These are phyloP conservation scores for Trichoderma endophyticum DNA, from an alignment of 2,329 filamentous ascomycete genomes.

Conservation along the genomic window DNA sequence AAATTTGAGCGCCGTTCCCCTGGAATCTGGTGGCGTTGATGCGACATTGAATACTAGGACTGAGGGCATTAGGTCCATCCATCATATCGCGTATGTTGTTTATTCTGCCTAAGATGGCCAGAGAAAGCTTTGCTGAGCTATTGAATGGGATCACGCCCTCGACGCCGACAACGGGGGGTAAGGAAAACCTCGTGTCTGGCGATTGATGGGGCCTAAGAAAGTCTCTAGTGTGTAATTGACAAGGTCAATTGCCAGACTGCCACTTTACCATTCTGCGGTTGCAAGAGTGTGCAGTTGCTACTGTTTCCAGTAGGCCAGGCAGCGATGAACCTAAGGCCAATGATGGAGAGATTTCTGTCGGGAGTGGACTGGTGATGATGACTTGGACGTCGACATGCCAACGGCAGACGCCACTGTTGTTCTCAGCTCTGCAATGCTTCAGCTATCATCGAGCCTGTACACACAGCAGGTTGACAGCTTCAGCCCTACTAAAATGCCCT, in stretches of 20 bases:
- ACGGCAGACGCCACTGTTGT: neutral
- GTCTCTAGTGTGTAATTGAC: slow-evolving; percentile 46
- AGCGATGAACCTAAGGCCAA: slow-evolving; percentile 55
- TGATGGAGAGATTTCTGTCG: slow-evolving; percentile 51
- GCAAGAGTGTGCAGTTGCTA: slow-evolving; percentile 55
- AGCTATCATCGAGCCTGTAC: neutral
- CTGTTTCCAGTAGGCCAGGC: slow-evolving; percentile 67
- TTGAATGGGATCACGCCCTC: slow-evolving; percentile 55
- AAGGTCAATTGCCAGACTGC: slow-evolving; percentile 52
- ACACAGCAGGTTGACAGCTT: neutral
- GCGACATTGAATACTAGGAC: too few species aligned
- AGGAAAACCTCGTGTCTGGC: slow-evolving; percentile 22
- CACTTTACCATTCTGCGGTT: slow-evolving; percentile 50
- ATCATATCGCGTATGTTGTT: slow-evolving; percentile 44
- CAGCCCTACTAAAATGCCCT: neutral
- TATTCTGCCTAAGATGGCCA: slow-evolving; percentile 60
- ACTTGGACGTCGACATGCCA: slow-evolving; percentile 55
- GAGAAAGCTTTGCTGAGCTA: slow-evolving; percentile 50
- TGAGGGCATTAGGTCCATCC: too few species aligned
- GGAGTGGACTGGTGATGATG: slow-evolving; percentile 56
- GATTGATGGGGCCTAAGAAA: slow-evolving; percentile 47
- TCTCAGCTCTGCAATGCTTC: neutral
- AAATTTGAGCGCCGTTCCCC: too few species aligned
- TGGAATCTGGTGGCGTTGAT: too few species aligned
- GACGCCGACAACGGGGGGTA: slow-evolving; percentile 51